Base-by-base conservation (phyloP, 2,329 filamentous ascomycete species). In the Dactylella cylindrospora region DNA sequence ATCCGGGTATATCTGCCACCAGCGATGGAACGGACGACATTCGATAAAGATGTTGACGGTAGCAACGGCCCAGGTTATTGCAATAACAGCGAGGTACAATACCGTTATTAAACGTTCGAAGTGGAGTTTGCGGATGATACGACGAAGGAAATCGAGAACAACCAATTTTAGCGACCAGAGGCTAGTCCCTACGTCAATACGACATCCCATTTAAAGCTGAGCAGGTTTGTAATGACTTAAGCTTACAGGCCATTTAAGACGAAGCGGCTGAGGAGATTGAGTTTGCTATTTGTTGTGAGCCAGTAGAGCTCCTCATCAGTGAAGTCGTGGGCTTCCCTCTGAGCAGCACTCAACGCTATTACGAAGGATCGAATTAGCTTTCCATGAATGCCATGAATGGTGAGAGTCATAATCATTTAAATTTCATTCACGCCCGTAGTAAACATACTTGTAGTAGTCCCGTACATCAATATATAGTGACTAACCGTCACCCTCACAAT, bases 81-180 rank as follows among this genome's bases (percentile, higher is more conserved):
- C 23, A 5, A 62, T 35, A 4, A 23, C 26, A 3, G 33, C 15
- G n/a, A 54, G 10, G 15, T 43, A 62, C 0, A 19, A 38, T n/a
- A 23, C 35, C 43, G 45, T 50, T 23, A 62, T 50, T 2, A 31
- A 49, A 26, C 15, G 38, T 29, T 62, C 57, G 31, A 49, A 62
- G 17, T 49, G 57, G n/a, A 54, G 49, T 29, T 62, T 62, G 12
- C 49, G 28, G 23, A 62, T 54, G n/a, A 62, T 62, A 7, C 49
- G 57, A 49, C 57, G 50, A 7, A 62, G 22, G 12, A 62, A 62
- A 22, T 62, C 57, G 23, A 62, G 43, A 9, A 62, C 51, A 13
- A 62, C 50, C 31, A 62, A 54, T 40, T 62, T 62, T n/a, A 62
- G 36, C 10, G 57, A 43, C 57, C 57, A 62, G 2, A 62, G 31